These are phyloP conservation scores for Paspalum notatum DNA, from an alignment of 176 grass and related monocot genomes.

Conservation along the genomic window DNA sequence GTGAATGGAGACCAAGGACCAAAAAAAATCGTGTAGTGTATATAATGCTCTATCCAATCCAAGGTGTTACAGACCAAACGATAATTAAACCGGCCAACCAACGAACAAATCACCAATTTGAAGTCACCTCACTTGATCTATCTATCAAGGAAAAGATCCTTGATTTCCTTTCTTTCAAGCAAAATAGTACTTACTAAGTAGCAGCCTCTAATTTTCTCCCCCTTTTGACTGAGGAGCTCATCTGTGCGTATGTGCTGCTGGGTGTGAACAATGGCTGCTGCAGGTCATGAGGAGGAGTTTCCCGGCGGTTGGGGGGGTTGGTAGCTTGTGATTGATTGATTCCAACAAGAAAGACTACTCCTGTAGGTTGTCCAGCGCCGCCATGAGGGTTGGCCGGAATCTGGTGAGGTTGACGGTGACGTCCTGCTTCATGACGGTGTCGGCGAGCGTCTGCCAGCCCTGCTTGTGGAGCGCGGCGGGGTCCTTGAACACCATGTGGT, in stretches of 20 bases:
- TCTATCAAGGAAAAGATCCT: neutral
- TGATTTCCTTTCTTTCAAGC: neutral
- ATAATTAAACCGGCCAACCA: neutral
- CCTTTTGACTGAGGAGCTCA: neutral
- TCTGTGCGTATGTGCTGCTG: neutral
- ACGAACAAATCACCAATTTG: constrained; percentile 11
- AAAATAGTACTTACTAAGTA: neutral
- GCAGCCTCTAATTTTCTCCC: neutral
- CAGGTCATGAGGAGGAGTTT: neutral
- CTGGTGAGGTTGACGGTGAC: constrained; percentile 55
- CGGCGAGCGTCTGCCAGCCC: constrained; percentile 56
- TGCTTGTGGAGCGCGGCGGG: constrained; percentile 52
- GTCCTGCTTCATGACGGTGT: constrained; percentile 83
- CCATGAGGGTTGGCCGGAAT: constrained; percentile 51
- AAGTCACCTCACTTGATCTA: neutral
- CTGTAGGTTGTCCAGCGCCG: constrained; percentile 67
- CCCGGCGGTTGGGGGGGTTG: no score
- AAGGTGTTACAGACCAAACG: constrained; percentile 36
- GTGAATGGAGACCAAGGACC: no score
- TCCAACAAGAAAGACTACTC: constrained; percentile 27
- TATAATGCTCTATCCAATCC: neutral
- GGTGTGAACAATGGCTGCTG: neutral
- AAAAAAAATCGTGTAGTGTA: neutral
- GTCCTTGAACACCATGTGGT: constrained; percentile 71
- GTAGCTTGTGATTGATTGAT: neutral